Evolutionary conservation across 768 basidiomycete species (phyloP).

Genomic region (Naganishia onofrii): DNA sequence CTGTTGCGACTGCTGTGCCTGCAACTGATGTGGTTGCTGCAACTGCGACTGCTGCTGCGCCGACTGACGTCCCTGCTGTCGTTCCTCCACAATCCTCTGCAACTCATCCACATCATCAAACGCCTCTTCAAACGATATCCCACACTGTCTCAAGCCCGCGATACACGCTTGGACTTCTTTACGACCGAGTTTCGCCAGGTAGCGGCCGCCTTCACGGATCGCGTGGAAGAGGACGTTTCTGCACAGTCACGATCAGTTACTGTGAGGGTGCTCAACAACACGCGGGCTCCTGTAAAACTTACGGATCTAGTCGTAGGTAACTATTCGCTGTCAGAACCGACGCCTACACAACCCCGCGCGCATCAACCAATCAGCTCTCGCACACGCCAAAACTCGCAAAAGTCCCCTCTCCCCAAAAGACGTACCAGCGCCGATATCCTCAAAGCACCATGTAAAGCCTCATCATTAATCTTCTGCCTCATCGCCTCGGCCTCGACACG

Average conservation of each 20-base stretch:
- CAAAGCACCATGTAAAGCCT: slow-evolving; percentile 78
- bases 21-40: neutral
- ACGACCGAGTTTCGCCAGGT: slow-evolving; percentile 77
- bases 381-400: slow-evolving; percentile 68
- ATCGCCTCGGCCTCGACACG: slow-evolving; percentile 57
- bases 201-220: slow-evolving; percentile 75
- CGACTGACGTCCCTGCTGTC: too few relatives aligned
- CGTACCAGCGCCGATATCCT: slow-evolving; percentile 80
- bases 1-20: too few relatives aligned
- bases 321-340: slow-evolving; percentile 76
- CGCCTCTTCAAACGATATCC: slow-evolving; percentile 64
- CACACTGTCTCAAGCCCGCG: slow-evolving; percentile 80
- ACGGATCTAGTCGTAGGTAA: slow-evolving; percentile 61
- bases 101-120: slow-evolving; percentile 73
- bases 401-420: too few relatives aligned
- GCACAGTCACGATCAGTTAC: too few relatives aligned
- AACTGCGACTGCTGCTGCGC: too few relatives aligned
- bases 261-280: neutral
- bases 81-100: slow-evolving; percentile 33
- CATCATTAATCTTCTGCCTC: slow-evolving; percentile 53
- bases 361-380: neutral
- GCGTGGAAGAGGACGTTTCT: slow-evolving; percentile 86
- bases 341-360: neutral
- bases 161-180: slow-evolving; percentile 81
- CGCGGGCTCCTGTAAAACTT: slow-evolving; percentile 16